Conservation (phyloP, 1,284 basidiomycete genomes). For the Mycena citricolor region DNA sequence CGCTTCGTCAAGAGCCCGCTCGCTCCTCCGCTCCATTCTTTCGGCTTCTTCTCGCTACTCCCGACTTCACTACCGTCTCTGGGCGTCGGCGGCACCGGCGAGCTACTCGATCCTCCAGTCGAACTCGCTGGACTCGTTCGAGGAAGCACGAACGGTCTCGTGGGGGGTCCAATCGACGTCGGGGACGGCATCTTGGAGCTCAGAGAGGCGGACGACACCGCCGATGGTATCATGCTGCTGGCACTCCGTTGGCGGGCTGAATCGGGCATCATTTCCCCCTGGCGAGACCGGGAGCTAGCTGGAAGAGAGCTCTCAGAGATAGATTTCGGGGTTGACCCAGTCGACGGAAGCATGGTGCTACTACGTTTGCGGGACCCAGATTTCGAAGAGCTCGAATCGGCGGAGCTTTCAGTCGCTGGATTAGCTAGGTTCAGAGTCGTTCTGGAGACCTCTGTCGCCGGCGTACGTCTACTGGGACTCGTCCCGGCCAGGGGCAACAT, state of each 20-base stretch:
- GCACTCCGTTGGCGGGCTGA: no score
- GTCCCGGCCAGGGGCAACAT: no score
- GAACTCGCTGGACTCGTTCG: slow-evolving; percentile 67
- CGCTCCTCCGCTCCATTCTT: slow-evolving; percentile 30
- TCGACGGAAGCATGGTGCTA: no score
- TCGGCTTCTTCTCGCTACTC: slow-evolving; percentile 22
- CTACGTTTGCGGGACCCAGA: no score
- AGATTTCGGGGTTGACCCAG: no score
- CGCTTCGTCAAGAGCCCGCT: slow-evolving; percentile 33
- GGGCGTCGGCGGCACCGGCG: slow-evolving; percentile 68
- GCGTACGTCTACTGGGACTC: no score
- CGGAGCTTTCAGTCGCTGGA: slow-evolving; percentile 2
- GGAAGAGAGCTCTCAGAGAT: no score
- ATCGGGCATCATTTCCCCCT: no score
- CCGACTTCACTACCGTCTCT: slow-evolving; percentile 71
- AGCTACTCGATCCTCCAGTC: slow-evolving; percentile 76
- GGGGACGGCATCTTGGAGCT: slow-evolving; percentile 5
- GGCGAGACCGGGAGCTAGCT: no score
- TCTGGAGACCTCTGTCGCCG: no score
- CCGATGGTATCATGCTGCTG: neutral
- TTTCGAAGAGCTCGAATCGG: no score
- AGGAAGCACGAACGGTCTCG: slow-evolving; percentile 48
- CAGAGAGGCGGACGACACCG: neutral
- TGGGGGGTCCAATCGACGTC: slow-evolving; percentile 19
- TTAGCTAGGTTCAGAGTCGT: neutral